Percentiles rank a stretch among this genome's conserved stretches.
phyloP scores from a whole-genome alignment of 2,329 filamentous ascomycete genomes.

The Helotiales sp. region DNA sequence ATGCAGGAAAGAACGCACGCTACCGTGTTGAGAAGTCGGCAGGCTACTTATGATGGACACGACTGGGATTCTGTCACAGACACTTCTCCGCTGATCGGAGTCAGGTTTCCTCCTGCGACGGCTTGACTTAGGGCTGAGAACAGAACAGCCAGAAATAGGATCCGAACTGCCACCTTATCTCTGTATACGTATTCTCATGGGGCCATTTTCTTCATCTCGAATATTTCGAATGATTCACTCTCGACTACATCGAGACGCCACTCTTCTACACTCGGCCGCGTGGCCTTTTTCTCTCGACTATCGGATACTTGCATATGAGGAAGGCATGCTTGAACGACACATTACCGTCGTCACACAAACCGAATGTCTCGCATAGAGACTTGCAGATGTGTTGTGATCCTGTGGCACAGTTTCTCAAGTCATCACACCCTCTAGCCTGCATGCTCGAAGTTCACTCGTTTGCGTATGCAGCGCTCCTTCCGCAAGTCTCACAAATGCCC shows the following conservation, averaged over 20 bases:
- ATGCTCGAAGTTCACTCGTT: background rate
- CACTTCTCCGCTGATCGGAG: constrained; percentile 41
- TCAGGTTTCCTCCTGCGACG: constrained; percentile 6
- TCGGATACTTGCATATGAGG: background rate
- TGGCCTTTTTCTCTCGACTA: background rate
- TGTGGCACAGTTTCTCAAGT: background rate
- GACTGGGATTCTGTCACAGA: constrained; percentile 46
- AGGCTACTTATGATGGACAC: constrained; percentile 56
- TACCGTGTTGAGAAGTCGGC: constrained; percentile 50
- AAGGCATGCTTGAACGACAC: background rate
- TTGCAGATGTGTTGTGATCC: background rate
- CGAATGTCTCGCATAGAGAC: background rate
- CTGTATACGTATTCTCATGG: no score
- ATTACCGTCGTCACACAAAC: background rate
- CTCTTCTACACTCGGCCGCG: background rate
- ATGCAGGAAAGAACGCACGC: constrained; percentile 45
- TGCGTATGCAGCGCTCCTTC: background rate
- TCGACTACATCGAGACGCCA: background rate
- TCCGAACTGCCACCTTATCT: no score
- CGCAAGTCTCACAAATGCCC: background rate
- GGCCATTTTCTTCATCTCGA: no score
- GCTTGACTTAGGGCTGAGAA: background rate
- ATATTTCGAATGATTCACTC: no score
- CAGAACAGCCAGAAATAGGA: background rate
- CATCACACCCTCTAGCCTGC: background rate